Evolutionary conservation across 2,329 filamentous ascomycete genomes (phyloP).

Genomic region (Microcyclosporella mali): DNA sequence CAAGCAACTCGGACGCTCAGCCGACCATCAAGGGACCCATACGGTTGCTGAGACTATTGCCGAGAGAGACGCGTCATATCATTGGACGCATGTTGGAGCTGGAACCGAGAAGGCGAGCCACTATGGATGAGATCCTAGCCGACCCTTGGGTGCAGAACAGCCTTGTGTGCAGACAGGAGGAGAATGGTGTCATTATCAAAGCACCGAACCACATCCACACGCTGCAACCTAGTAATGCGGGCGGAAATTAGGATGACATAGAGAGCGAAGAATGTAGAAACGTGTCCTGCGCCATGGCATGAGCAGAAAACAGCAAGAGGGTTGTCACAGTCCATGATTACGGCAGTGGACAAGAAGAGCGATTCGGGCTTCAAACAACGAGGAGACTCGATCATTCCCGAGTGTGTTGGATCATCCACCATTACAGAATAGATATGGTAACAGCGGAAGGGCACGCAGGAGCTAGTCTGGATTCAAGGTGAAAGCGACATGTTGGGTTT

Average conservation of each 20-base stretch:
- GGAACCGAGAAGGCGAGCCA: slow-evolving; percentile 74
- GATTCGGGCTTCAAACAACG: no score
- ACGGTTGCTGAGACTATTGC: slow-evolving; percentile 78
- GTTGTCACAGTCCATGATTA: no score
- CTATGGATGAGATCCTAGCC: slow-evolving; percentile 75
- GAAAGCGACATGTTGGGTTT: no score
- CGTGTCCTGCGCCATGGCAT: no score
- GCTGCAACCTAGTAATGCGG: slow-evolving; percentile 41
- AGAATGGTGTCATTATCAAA: slow-evolving; percentile 64
- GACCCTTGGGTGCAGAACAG: slow-evolving; percentile 88
- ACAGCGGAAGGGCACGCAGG: no score
- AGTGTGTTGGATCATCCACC: no score
- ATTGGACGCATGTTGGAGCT: slow-evolving; percentile 89
- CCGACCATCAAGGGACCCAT: slow-evolving; percentile 82
- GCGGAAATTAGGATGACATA: slow-evolving; percentile 17
- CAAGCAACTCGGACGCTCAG: slow-evolving; percentile 24
- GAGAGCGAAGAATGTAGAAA: no score
- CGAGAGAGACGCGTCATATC: slow-evolving; percentile 82
- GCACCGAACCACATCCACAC: slow-evolving; percentile 77
- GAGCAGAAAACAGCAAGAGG: no score
- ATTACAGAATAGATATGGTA: no score
- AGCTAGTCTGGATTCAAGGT: no score
- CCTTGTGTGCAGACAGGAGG: slow-evolving; percentile 73
- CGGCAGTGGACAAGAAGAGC: no score
- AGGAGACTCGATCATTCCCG: no score